Evolutionary conservation across 139 green algal species (phyloP), one percentile per base, ranked within the genome.

Genomic region (Eudorina sp.): DNA sequence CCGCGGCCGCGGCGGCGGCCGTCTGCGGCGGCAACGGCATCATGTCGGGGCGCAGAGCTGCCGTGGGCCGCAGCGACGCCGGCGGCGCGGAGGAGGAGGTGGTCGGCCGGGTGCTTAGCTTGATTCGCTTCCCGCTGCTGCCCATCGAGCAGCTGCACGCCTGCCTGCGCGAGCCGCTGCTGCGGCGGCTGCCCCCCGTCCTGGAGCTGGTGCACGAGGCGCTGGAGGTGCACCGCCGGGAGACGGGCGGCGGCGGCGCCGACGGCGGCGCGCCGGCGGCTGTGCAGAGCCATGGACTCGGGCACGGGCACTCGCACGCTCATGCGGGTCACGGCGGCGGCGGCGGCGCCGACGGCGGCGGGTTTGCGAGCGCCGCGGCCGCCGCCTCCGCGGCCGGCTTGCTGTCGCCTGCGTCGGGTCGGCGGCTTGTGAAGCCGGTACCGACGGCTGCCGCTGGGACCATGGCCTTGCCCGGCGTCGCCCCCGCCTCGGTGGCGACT

Each of bases 41-140:
- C n/a, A n/a, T n/a, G 34, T 9, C 3, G 8, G 3, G 34, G 29
- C 25, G n/a, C 16, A 38, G 64, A 21, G 34, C 36, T 77, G 36
- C 9, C 69, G 69, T 9, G 34, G 13, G 19, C 36, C 40, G 11
- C 34, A 41, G 18, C 40, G 51, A 23, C 5, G 48, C 36, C 53
- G 60, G 36, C 31, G 60, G n/a, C 18, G 18, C 41, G 40, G 31
- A 1, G 40, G 36, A 46, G 58, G 58, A 92, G 66, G 93, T 92
- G 19, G 36, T 93, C 23, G 85, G 92, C 4, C 41, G 85, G 46
- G 76, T 97, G 78, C 81, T 97, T 80, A 90, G 89, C 13, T 84
- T 93, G 43, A 92, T 97, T 14, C 88, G 94, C 31, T 98, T 96
- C 69, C 93, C 94, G 1, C 80, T 97, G 66, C 89, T 94, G 66